These are phyloP conservation scores for Hypoxylon sp. DNA, from an alignment of 2,329 filamentous ascomycete species.

Conservation along the genomic window DNA sequence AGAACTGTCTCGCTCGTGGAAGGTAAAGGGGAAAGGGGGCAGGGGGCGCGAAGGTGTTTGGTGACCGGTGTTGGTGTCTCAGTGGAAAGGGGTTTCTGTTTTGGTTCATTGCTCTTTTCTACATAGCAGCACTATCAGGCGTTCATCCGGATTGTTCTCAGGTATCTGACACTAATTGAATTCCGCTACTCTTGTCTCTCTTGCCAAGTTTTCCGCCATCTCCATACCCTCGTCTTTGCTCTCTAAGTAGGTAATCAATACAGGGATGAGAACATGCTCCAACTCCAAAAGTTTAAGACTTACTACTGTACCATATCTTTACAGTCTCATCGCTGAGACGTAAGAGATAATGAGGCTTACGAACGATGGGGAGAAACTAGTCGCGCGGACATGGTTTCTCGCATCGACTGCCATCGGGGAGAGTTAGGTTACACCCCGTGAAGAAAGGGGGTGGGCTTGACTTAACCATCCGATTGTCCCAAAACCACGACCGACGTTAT, in stretches of 20 bases:
- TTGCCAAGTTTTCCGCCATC: neutral
- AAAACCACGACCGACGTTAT: conserved; percentile 37
- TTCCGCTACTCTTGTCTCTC: conserved; percentile 27
- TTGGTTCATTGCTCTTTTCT: conserved; percentile 24
- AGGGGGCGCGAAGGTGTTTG: conserved; percentile 40
- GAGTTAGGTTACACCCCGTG: conserved; percentile 26
- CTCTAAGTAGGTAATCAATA: neutral
- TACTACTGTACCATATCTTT: conserved; percentile 12
- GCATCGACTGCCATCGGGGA: conserved; percentile 17
- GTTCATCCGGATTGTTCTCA: conserved; percentile 28
- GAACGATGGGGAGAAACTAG: conserved; percentile 7
- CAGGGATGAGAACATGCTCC: neutral
- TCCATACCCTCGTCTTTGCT: neutral
- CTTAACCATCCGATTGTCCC: conserved; percentile 19
- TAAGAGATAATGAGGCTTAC: conserved; percentile 19
- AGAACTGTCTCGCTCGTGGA: conserved; percentile 16
- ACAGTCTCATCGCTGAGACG: conserved; percentile 13
- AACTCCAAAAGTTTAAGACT: conserved; percentile 1
- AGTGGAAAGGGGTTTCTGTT: conserved; percentile 33
- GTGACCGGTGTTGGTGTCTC: conserved; percentile 36
- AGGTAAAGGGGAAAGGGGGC: conserved; percentile 12
- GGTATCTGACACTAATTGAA: conserved; percentile 35
- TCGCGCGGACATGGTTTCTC: conserved; percentile 11
- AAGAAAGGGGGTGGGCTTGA: conserved; percentile 17
- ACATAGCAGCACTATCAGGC: conserved; percentile 40